Conservation (phyloP, 2,329 filamentous ascomycete genomes). For the Beauveria scarabaeidicola region DNA sequence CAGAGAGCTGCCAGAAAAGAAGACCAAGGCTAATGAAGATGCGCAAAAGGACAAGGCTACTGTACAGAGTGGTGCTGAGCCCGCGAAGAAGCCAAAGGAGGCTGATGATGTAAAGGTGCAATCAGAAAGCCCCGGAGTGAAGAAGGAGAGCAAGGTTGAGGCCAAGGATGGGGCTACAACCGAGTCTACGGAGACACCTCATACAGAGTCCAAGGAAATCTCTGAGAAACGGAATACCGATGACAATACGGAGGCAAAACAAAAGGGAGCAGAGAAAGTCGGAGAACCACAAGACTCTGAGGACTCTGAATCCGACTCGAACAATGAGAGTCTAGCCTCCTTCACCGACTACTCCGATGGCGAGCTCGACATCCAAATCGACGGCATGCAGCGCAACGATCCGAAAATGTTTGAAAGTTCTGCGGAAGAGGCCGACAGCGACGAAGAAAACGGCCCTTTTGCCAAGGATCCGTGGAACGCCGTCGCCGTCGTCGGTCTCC, state of each 20-base stretch:
- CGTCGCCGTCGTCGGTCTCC: conserved; percentile 50
- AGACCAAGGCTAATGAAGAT: conserved; percentile 28
- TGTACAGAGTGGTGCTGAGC: too few relatives aligned
- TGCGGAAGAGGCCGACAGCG: neutral
- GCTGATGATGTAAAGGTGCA: neutral
- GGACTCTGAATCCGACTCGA: neutral
- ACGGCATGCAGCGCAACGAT: neutral
- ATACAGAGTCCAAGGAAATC: conserved; percentile 10
- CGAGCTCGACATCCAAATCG: conserved; percentile 28
- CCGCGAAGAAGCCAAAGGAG: neutral
- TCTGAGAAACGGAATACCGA: neutral
- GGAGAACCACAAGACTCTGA: conserved; percentile 13
- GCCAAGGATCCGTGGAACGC: conserved; percentile 55
- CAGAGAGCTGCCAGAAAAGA: neutral
- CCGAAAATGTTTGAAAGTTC: neutral
- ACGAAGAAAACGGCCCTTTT: conserved; percentile 29
- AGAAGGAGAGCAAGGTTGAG: conserved; percentile 10
- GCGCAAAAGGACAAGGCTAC: conserved; percentile 1
- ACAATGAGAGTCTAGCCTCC: conserved; percentile 22
- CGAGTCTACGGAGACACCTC: conserved; percentile 17
- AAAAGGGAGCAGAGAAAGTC: neutral
- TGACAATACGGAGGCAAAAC: neutral
- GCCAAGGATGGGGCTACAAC: conserved; percentile 24
- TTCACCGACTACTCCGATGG: conserved; percentile 32
- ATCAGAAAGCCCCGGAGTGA: too few relatives aligned